Percentiles rank a stretch among this genome's conserved stretches.
These are phyloP conservation scores for Irpex rosettiformis DNA, from an alignment of 1,284 basidiomycete species.

Conservation along the genomic window DNA sequence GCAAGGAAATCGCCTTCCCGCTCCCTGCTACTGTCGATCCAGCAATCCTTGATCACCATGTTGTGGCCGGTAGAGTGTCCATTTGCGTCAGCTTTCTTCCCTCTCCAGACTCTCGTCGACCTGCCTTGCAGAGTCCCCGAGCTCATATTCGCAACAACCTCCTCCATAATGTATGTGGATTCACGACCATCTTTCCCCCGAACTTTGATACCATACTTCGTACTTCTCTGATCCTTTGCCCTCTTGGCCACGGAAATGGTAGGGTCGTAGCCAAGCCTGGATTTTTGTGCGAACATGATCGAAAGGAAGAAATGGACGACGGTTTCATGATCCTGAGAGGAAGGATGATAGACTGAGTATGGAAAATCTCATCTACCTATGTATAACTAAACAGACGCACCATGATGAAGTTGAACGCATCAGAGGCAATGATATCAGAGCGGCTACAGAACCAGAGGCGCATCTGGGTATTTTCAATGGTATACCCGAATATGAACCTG, in stretches of 20 bases:
- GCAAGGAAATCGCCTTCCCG: not conserved
- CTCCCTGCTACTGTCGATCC: not conserved
- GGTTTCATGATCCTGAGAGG: not conserved
- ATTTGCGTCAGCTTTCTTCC: too few species aligned
- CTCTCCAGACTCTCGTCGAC: slow-evolving; percentile 11
- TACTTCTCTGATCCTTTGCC: not conserved
- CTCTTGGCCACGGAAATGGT: not conserved
- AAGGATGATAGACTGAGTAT: not conserved
- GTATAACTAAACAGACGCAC: too few species aligned
- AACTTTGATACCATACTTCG: not conserved
- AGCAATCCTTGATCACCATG: not conserved
- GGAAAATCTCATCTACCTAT: not conserved
- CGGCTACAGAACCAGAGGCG: slow-evolving; percentile 3
- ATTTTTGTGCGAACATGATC: not conserved
- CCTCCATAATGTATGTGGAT: not conserved
- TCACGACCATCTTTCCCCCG: not conserved
- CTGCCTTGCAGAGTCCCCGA: not conserved
- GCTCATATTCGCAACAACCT: slow-evolving; percentile 4
- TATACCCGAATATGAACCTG: slow-evolving; percentile 4
- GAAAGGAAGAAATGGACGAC: not conserved
- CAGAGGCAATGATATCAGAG: not conserved
- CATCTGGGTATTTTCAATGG: slow-evolving; percentile 2
- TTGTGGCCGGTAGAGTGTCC: too few species aligned
- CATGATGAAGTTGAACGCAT: not conserved
- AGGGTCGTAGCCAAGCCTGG: not conserved